These are phyloP conservation scores for Ophiostoma quercus DNA, from an alignment of 2,329 filamentous ascomycete genomes.

Conservation along the genomic window DNA sequence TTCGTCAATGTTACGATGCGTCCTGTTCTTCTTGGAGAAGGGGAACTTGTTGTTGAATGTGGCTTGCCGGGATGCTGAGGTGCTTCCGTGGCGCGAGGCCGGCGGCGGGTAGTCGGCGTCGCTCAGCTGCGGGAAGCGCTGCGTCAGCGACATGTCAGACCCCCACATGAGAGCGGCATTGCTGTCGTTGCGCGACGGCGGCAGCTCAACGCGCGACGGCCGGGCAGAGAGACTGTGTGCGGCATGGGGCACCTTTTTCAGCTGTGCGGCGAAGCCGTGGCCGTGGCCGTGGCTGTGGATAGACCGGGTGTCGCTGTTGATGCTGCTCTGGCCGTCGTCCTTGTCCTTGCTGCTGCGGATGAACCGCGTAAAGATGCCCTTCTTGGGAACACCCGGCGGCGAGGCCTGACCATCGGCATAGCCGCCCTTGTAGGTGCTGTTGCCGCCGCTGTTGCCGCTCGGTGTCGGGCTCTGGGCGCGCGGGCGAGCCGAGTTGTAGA, in stretches of 20 bases:
- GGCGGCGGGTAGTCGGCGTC: conserved; percentile 29
- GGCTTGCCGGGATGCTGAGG: conserved; percentile 38
- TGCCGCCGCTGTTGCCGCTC: conserved; percentile 58
- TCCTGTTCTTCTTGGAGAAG: conserved; percentile 53
- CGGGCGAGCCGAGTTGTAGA: conserved; percentile 44
- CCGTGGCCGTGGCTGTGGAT: conserved; percentile 1
- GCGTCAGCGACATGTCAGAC: conserved; percentile 29
- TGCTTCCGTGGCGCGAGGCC: conserved; percentile 24
- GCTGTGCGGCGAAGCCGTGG: conserved; percentile 34
- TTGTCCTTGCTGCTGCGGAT: conserved; percentile 56
- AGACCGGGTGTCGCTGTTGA: neutral
- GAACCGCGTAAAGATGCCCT: conserved; percentile 47
- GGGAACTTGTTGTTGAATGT: conserved; percentile 60
- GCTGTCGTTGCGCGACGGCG: conserved; percentile 34
- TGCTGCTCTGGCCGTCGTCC: conserved; percentile 35
- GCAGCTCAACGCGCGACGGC: conserved; percentile 45
- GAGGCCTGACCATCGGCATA: conserved; percentile 54
- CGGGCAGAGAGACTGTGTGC: conserved; percentile 50
- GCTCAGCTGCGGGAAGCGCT: conserved; percentile 31
- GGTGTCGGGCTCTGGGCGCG: conserved; percentile 79
- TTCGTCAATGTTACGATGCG: conserved; percentile 46
- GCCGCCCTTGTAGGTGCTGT: conserved; percentile 34
- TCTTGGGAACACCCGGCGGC: conserved; percentile 48
- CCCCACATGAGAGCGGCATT: conserved; percentile 24
- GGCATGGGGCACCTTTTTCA: conserved; percentile 47